Base-by-base conservation (phyloP, 176 grass and related monocot species). In the Raddia distichophylla region DNA sequence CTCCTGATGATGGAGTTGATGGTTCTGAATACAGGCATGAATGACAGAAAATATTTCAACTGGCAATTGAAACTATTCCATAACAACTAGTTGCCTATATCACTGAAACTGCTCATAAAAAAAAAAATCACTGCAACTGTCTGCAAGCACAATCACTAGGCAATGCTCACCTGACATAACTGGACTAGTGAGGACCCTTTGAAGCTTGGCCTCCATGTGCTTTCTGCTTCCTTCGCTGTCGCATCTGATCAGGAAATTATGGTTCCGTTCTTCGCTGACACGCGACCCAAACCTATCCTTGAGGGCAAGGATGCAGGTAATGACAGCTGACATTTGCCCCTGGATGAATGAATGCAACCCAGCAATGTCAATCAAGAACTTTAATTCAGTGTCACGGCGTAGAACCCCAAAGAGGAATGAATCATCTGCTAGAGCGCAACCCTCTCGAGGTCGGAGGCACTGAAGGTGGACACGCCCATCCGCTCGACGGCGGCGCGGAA, bases 141-240 rank as follows among this genome's bases (percentile, higher is more conserved):
- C 27, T 27, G 16, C 12, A 71, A 67, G 20, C 32, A 33, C 2
- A 69, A 10, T 53, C 33, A 32, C 13, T 51, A n/a, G 45, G n/a
- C 73, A 75, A 16, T 59, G 19, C 17, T 71, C 44, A 91, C 90
- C 90, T 92, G 83, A 92, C 90, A 92, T 89, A 47, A 89, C 53
- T 46, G 86, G 86, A 73, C 74, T 92, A 7, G 79, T 75, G 37
- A 92, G 83, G 19, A 79, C 56, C 49, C 80, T 86, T 56, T 89
- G 90, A 69, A 83, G 47, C 74, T 89, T 75, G 74, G 83, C 42
- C 34, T 79, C 86, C 67, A 65, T 37, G 42, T 52, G 68, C 72
- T 63, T 84, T 67, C 81, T 60, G 73, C 68, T 58, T 47, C 83
- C 86, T 64, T 91, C 90, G 37, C 78, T 86, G 15, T 89, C 86